Percentiles rank a stretch among this genome's conserved stretches.
Evolutionary conservation across 2,329 filamentous ascomycete species (phyloP).

Genomic region (Sporothrix humicola): DNA sequence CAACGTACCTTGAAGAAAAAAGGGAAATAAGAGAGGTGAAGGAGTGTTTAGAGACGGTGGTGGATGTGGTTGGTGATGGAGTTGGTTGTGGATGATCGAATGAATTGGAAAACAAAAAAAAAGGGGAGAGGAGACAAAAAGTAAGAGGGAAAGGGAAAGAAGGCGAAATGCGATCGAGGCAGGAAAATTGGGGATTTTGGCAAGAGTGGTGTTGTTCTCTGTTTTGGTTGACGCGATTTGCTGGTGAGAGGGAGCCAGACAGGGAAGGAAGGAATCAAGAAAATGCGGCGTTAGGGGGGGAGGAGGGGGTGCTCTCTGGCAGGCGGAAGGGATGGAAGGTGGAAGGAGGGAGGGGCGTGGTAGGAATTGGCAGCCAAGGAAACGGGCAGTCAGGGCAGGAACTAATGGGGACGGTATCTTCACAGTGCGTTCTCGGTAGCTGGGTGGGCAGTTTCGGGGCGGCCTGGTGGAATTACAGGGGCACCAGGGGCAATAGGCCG

Average conservation of each 20-base stretch:
- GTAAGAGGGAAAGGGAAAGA: conserved; percentile 15
- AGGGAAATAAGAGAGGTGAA: not conserved
- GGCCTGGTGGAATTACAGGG: conserved; percentile 13
- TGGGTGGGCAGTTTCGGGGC: not conserved
- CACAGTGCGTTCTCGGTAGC: conserved; percentile 18
- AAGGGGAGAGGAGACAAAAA: conserved; percentile 5
- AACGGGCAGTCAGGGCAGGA: conserved; percentile 22
- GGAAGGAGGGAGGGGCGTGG: conserved; percentile 25
- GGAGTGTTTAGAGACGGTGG: conserved; percentile 1
- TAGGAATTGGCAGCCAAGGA: conserved; percentile 22
- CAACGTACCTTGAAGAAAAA: conserved; percentile 25
- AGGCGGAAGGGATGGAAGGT: conserved; percentile 11
- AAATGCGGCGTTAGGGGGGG: conserved; percentile 19
- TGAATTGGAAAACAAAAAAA: conserved; percentile 10
- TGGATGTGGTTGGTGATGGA: not conserved
- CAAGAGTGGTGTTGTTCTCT: conserved; percentile 30
- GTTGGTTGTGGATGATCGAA: conserved; percentile 25
- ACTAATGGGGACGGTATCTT: conserved; percentile 5
- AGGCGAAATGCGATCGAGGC: conserved; percentile 32
- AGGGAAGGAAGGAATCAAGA: conserved; percentile 25
- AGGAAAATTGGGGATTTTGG: conserved; percentile 32
- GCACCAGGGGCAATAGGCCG: not conserved
- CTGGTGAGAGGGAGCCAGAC: conserved; percentile 20
- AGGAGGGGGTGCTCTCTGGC: conserved; percentile 8
- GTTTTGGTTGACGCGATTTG: conserved; percentile 35